Conservation (phyloP, 768 basidiomycete species). For the Boletus sp. region DNA sequence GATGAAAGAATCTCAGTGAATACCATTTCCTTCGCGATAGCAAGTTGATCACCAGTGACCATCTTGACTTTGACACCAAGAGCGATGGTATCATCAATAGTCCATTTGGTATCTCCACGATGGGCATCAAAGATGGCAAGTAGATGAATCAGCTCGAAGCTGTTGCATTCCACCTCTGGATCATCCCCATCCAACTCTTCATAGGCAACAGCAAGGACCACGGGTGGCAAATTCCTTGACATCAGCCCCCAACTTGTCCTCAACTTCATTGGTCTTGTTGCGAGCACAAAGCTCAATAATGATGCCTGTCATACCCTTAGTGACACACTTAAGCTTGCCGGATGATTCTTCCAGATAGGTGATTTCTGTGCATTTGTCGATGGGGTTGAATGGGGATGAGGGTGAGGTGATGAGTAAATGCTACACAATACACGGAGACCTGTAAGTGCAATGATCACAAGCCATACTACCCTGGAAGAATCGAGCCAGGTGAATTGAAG, state of each 20-base stretch:
- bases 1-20: too few relatives aligned
- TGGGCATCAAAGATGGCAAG: constrained; percentile 98
- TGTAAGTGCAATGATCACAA: too few relatives aligned
- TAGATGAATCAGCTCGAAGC: constrained; percentile 96
- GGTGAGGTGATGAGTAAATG: too few relatives aligned
- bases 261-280: constrained; percentile 93
- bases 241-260: constrained; percentile 89
- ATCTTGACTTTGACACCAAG: constrained; percentile 99
- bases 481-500: too few relatives aligned
- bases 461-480: too few relatives aligned
- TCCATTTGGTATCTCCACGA: constrained; percentile 97
- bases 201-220: constrained; percentile 95
- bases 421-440: too few relatives aligned
- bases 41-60: constrained; percentile 99
- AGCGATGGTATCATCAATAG: constrained; percentile 93
- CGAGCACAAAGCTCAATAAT: constrained; percentile 97
- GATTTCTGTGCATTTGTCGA: constrained; percentile 98
- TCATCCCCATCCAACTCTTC: constrained; percentile 89
- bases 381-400: constrained; percentile 99
- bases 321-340: constrained; percentile 97
- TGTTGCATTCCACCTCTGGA: constrained; percentile 85
- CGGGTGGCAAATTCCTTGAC: constrained; percentile 96
- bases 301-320: constrained; percentile 99
- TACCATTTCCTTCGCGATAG: constrained; percentile 99
- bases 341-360: constrained; percentile 93